Percentiles rank a stretch among this genome's conserved stretches.
Conservation (phyloP, 495 filamentous ascomycete genomes). For the Aspergillus haitiensis region DNA sequence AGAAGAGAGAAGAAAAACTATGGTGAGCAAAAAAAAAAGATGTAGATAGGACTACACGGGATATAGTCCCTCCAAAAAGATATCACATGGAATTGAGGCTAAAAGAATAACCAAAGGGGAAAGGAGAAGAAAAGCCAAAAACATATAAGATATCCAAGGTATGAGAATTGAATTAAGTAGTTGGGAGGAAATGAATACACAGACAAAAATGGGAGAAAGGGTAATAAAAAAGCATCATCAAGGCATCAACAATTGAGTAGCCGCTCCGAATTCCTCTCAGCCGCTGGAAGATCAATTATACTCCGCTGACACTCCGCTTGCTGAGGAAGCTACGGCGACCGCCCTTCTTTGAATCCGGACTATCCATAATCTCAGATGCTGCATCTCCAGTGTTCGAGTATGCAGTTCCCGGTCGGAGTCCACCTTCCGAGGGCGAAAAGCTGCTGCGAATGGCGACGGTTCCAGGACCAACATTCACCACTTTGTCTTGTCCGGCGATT, state of each 20-base stretch:
- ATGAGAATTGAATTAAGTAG: not conserved
- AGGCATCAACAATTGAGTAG: conserved; percentile 21
- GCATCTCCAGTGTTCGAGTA: conserved; percentile 38
- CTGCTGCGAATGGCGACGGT: conserved; percentile 65
- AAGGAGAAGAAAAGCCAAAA: not conserved
- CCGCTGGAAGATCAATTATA: conserved; percentile 27
- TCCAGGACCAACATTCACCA: conserved; percentile 66
- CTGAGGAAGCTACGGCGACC: conserved; percentile 55
- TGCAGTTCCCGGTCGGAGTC: conserved; percentile 40
- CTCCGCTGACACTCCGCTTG: conserved; percentile 54
- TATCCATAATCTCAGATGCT: conserved; percentile 47
- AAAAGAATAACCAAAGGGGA: not conserved
- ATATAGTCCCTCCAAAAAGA: not conserved
- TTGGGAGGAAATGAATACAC: conserved; percentile 4
- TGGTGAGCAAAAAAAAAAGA: not conserved
- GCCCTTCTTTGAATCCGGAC: conserved; percentile 51
- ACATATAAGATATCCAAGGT: not conserved
- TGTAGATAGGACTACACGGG: too few species aligned
- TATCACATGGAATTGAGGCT: not conserved
- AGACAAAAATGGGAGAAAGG: not conserved
- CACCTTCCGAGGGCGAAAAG: conserved; percentile 46
- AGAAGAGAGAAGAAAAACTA: too few species aligned
- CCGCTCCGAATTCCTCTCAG: not conserved
- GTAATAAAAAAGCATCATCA: conserved; percentile 17
- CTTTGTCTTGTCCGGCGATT: conserved; percentile 65